phyloP scores from a whole-genome alignment of 768 basidiomycete species.

The Mycena metata region DNA sequence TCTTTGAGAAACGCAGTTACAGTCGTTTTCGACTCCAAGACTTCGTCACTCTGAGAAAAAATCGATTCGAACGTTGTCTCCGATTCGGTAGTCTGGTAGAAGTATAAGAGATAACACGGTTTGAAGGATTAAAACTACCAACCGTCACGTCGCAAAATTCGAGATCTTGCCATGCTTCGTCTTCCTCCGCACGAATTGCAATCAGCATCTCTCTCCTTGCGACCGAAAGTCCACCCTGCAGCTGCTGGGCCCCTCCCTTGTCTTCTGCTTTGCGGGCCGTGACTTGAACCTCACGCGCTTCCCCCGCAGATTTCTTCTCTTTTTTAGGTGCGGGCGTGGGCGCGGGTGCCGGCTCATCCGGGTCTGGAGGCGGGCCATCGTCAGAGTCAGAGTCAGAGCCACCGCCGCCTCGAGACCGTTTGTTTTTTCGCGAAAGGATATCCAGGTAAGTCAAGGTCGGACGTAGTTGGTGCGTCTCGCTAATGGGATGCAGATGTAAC shows the following conservation, averaged over 20 bases:
- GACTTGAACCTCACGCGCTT: slow-evolving; percentile 83
- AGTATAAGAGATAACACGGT: slow-evolving; percentile 26
- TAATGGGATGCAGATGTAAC: slow-evolving; percentile 84
- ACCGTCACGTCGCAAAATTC: slow-evolving; percentile 78
- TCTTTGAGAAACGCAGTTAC: slow-evolving; percentile 69
- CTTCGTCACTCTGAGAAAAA: slow-evolving; percentile 68
- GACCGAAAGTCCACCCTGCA: slow-evolving; percentile 76
- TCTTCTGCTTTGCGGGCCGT: slow-evolving; percentile 80
- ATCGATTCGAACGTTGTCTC: slow-evolving; percentile 69
- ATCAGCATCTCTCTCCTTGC: slow-evolving; percentile 84
- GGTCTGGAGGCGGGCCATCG: slow-evolving; percentile 84
- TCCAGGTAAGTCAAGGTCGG: slow-evolving; percentile 89
- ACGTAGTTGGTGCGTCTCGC: slow-evolving; percentile 84
- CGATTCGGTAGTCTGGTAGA: slow-evolving; percentile 68
- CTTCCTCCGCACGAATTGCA: slow-evolving; percentile 80
- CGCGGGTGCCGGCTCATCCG: slow-evolving; percentile 73
- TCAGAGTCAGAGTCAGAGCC: slow-evolving; percentile 82
- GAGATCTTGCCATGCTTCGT: slow-evolving; percentile 80
- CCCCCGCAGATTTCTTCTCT: slow-evolving; percentile 70
- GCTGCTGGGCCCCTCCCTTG: slow-evolving; percentile 56
- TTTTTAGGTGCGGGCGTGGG: slow-evolving; percentile 61
- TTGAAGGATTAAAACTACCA: slow-evolving; percentile 40
- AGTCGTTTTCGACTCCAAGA: slow-evolving; percentile 67
- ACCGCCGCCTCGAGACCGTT: slow-evolving; percentile 60
- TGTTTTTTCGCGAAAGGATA: slow-evolving; percentile 72